Base-by-base conservation (phyloP, 768 basidiomycete species). In the Crassisporium funariophilum region DNA sequence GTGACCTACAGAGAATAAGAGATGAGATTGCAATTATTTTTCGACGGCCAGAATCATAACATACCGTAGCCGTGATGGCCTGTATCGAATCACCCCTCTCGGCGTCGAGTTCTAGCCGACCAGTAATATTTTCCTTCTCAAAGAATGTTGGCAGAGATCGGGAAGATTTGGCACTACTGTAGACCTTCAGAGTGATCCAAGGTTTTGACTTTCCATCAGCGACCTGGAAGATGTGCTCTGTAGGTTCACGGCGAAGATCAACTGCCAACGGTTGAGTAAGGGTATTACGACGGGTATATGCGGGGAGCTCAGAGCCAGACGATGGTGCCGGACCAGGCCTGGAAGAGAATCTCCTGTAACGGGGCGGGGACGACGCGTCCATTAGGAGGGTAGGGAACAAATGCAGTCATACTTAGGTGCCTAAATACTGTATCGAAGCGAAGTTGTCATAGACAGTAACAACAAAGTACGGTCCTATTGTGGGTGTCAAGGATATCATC, bases 41-140 rank as follows among this genome's bases (percentile, higher is more conserved):
- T 13, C 7, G 16, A 19, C 3, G 22, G 19, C 44, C 7, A 15
- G 34, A 50, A 31, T 16, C 22, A 12, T 17, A n/a, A 57, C 72
- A 31, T 60, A 78, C 77, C 36, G 56, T 68, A 29, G 72, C 73
- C 20, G 66, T 69, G 42, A 78, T 65, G 17, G 74, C 69, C 47
- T 78, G 76, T 35, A 78, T 78, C 16, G 74, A 78, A 56, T 80
- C 77, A 21, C 75, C 76, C 62, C 69, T 73, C 52, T 78, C 76
- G 20, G 74, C 76, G 41, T 66, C 60, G 51, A 80, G 57, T 54
- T 77, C 72, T 37, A 80, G 63, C 31, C 62, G 64, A 34, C 76
- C 77, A 41, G 63, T 75, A 63, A 80, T 72, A 38, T 72, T 70
- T 59, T 79, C 77, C 65, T 76, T 79, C 68, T 81, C 77, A 55